These are phyloP conservation scores for Dentiscutata heterogama DNA, from an alignment of 371 early-diverging fungal species.

Conservation along the genomic window DNA sequence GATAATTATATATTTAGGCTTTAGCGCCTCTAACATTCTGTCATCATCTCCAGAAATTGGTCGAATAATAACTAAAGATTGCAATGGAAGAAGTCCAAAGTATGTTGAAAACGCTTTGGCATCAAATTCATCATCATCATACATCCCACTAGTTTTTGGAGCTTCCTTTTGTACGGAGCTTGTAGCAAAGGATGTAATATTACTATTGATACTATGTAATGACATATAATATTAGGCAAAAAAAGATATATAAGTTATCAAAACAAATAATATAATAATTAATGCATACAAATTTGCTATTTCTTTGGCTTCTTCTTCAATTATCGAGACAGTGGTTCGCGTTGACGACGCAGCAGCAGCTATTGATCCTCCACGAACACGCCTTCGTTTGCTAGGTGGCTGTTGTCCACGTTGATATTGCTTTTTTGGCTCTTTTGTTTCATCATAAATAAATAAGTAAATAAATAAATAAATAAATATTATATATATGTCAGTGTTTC, in stretches of 20 bases:
- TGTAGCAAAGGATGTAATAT: not conserved
- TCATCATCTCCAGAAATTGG: constrained; percentile 70
- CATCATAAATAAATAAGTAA: not conserved
- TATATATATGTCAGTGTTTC: no score
- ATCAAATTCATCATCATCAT: constrained; percentile 50
- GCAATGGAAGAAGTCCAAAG: constrained; percentile 54
- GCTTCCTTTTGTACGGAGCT: not conserved
- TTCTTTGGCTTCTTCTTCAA: constrained; percentile 62
- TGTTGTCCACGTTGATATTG: constrained; percentile 45
- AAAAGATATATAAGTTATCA: not conserved
- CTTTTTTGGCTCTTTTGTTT: not conserved
- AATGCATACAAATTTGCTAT: constrained; percentile 59
- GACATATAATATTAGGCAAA: not conserved
- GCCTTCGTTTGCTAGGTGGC: constrained; percentile 81
- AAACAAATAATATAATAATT: not conserved
- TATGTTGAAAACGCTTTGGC: constrained; percentile 49
- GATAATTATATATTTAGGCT: constrained; percentile 88
- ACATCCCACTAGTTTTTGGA: not conserved
- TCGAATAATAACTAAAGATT: constrained; percentile 65
- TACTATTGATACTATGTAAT: not conserved
- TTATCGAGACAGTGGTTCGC: constrained; percentile 36
- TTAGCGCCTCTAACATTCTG: constrained; percentile 68
- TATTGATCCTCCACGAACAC: constrained; percentile 78
- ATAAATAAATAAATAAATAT: no score
- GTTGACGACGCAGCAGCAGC: constrained; percentile 53